These are phyloP conservation scores for Neurospora discreta DNA, from an alignment of 495 filamentous ascomycete species.

Conservation along the genomic window DNA sequence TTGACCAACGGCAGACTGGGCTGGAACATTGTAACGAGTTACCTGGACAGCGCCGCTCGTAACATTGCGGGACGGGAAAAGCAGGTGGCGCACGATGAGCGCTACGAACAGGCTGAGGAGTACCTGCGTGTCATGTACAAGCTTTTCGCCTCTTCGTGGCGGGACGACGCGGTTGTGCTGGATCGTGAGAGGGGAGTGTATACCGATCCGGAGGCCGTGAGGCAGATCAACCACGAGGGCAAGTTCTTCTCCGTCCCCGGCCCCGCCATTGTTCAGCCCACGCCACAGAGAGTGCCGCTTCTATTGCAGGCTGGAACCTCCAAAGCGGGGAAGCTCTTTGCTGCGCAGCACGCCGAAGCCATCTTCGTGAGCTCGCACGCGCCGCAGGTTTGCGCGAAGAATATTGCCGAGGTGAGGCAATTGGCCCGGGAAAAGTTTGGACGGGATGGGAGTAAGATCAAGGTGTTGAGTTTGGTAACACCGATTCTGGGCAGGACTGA, in stretches of 20 bases:
- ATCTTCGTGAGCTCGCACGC: constrained; percentile 43
- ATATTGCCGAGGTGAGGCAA: constrained; percentile 40
- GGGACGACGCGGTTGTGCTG: constrained; percentile 50
- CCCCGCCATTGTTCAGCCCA: constrained; percentile 52
- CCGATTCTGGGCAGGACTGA: constrained; percentile 42
- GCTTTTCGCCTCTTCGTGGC: constrained; percentile 58
- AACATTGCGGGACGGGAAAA: constrained; percentile 49
- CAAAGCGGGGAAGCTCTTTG: constrained; percentile 51
- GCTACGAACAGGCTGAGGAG: constrained; percentile 57
- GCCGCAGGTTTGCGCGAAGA: constrained; percentile 30
- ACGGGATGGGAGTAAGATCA: constrained; percentile 39
- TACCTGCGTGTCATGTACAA: constrained; percentile 62
- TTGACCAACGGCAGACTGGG: constrained; percentile 48
- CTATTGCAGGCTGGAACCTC: constrained; percentile 57
- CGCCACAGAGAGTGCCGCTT: constrained; percentile 54
- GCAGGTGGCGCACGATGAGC: constrained; percentile 47
- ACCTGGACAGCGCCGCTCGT: constrained; percentile 54
- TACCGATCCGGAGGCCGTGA: constrained; percentile 46
- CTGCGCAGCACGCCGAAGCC: constrained; percentile 51
- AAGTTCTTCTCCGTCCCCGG: constrained; percentile 57
- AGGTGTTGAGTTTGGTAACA: constrained; percentile 37
- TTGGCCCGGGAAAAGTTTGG: constrained; percentile 32
- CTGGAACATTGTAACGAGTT: constrained; percentile 47
- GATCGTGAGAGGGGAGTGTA: constrained; percentile 46
- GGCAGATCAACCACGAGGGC: constrained; percentile 55